phyloP scores from a whole-genome alignment of 495 filamentous ascomycete genomes.

The Annulohypoxylon stygium region DNA sequence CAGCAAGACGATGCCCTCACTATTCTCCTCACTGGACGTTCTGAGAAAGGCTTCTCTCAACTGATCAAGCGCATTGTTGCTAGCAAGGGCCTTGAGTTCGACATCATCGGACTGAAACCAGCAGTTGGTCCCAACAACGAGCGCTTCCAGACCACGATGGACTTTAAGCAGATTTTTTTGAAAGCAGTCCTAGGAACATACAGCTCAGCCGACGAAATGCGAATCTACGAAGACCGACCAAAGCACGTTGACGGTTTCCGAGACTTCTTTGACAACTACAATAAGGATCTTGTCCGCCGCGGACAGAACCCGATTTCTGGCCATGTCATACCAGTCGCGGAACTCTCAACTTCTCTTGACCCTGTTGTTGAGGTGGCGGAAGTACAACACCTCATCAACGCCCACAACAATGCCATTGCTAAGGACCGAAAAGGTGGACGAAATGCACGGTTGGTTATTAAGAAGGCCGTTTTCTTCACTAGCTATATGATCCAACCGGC shows the following conservation, averaged over 20 bases:
- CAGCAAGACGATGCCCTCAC: conserved; percentile 88
- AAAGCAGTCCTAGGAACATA: conserved; percentile 87
- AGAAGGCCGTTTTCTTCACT: conserved; percentile 92
- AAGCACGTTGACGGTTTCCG: conserved; percentile 82
- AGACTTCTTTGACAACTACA: conserved; percentile 81
- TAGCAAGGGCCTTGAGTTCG: conserved; percentile 85
- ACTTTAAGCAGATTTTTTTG: conserved; percentile 89
- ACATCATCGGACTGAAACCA: conserved; percentile 91
- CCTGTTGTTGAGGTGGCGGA: conserved; percentile 85
- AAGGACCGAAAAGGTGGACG: conserved; percentile 47
- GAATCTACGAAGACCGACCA: conserved; percentile 71
- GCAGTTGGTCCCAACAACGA: conserved; percentile 81
- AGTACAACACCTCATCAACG: conserved; percentile 89
- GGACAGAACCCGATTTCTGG: conserved; percentile 72
- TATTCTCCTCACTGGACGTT: conserved; percentile 90
- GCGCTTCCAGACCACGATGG: conserved; percentile 80
- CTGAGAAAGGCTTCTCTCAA: conserved; percentile 78
- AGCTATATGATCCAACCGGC: conserved; percentile 83
- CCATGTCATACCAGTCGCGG: conserved; percentile 90
- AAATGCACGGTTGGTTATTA: conserved; percentile 72
- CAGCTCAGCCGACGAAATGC: conserved; percentile 81
- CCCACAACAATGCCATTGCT: conserved; percentile 81
- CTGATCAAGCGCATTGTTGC: conserved; percentile 86
- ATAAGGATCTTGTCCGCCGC: conserved; percentile 62
- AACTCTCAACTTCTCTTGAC: conserved; percentile 80